Base-by-base conservation (phyloP, 2,329 filamentous ascomycete genomes). In the Trichophyton schoenleinii region DNA sequence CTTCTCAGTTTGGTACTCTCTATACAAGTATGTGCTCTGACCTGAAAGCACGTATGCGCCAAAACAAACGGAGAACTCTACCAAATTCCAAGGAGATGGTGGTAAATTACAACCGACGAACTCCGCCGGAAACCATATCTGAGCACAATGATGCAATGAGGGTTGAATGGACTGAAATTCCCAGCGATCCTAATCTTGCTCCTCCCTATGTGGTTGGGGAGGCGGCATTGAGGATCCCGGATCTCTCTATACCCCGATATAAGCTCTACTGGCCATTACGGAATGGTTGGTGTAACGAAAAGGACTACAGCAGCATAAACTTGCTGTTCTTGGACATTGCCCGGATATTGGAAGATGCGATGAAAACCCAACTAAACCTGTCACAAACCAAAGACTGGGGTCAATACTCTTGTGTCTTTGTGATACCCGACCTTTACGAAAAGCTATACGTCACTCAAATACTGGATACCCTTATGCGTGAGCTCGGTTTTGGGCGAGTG, bases 41-140 rank as follows among this genome's bases (percentile, higher is more conserved):
- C 52, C 83, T 99, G 64, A 96, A 95, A 75, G 78, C 87, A 1
- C 88, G 90, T 59, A 95, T 97, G 89, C 86, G 92, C 64, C 83
- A 85, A 67, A 96, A 96, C 76, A 97, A 97, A 80, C 86, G 90
- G 70, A 88, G 95, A 72, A 91, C 96, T 15, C 77, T 97, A 58
- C 94, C 94, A n/a, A 97, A 97, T 71, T 96, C 91, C 0, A 95
- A 96, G 73, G 94, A 99, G 70, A 80, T 96, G 62, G 92, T 96
- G 1, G 85, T 91, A 66, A 97, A 96, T 70, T 97, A 89, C 80
- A 99, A 99, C 74, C 84, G 88, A 60, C 83, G 89, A 57, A 88
- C 86, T 0, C 85, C 88, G 38, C 87, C 90, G 5, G 94, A 97
- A 67, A 83, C 87, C 57, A 97, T 99, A 63, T 87, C 88, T 3